Conservation (phyloP, 306 rosid species). For the Glycyrrhiza uralensis region DNA sequence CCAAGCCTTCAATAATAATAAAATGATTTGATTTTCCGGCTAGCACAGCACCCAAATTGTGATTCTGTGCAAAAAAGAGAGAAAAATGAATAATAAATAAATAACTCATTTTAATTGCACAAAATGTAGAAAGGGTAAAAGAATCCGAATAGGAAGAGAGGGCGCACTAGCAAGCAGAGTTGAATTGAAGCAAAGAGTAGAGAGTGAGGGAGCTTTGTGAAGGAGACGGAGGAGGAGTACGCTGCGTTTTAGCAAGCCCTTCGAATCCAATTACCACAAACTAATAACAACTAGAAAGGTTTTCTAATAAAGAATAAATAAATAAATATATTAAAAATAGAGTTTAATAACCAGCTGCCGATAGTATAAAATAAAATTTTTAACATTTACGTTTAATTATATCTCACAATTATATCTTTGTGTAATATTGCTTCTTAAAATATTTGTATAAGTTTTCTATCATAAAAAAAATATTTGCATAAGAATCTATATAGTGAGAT, state of each 20-base stretch:
- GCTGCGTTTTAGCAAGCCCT: neutral
- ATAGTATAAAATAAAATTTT: too few species aligned
- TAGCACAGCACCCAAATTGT: neutral
- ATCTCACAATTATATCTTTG: too few species aligned
- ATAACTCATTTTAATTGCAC: neutral
- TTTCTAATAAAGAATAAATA: too few species aligned
- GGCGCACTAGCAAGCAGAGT: neutral
- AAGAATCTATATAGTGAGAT: too few species aligned
- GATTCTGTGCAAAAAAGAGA: neutral
- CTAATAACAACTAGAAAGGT: too few species aligned
- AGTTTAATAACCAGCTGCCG: too few species aligned
- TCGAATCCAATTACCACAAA: too few species aligned
- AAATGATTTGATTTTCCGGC: neutral
- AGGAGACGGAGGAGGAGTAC: neutral
- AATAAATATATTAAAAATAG: too few species aligned
- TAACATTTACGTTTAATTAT: too few species aligned
- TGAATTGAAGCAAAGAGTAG: neutral
- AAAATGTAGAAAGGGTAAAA: neutral
- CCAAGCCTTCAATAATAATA: neutral
- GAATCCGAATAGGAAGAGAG: neutral
- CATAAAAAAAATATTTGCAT: too few species aligned
- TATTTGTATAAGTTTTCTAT: too few species aligned
- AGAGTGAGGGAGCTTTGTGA: neutral
- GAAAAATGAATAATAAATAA: neutral
- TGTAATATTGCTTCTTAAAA: too few species aligned